Evolutionary conservation across 805 yeast species (phyloP), one percentile per base, ranked within the genome.

Genomic region (Wickerhamomyces bovis): DNA sequence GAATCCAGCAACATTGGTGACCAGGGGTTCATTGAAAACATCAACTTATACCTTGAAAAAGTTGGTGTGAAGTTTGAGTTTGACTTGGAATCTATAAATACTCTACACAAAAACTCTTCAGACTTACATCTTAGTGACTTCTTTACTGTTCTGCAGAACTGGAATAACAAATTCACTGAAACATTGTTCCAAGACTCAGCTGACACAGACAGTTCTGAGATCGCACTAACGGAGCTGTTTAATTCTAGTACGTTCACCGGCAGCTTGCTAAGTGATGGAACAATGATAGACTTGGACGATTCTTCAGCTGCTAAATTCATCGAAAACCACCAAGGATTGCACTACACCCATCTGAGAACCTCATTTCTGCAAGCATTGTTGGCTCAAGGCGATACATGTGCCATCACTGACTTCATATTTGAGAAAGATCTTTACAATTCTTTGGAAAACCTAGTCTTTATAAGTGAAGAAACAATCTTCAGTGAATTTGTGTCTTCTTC

Each of bases 401-500:
- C 66, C 0, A 49, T 78, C 1, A 53, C 64, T 6, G 69, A 71
- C 28, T 65, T 67, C 7, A 42, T 53, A 10, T 73, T 82, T 78
- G 65, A 68, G 12, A 45, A 39, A 4, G 53, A 50, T 2, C 23
- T 54, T 0, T 53, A 38, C 38, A 20, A 15, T 22, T 21, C 21
- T 31, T 19, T 53, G 3, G 60, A 58, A 44, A 45, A 45, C 2
- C 44, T 56, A 6, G 48, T 63, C 0, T 49, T 53, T 18, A 39
- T 53, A 4, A 26, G 43, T 16, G 71, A 68, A 44, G 60, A 52
- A 19, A 35, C 58, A 2, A 58, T 53, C 1, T 45, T 35, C 16
- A 35, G 41, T 11, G 28, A 42, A 6, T 16, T 38, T 13, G n/a
- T 31, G 8, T 39, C 51, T 8, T 25, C 26, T 6, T 35, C 18